Base-by-base conservation (phyloP, 129 eudicot species). In the Chrysanthemum seticuspe region DNA sequence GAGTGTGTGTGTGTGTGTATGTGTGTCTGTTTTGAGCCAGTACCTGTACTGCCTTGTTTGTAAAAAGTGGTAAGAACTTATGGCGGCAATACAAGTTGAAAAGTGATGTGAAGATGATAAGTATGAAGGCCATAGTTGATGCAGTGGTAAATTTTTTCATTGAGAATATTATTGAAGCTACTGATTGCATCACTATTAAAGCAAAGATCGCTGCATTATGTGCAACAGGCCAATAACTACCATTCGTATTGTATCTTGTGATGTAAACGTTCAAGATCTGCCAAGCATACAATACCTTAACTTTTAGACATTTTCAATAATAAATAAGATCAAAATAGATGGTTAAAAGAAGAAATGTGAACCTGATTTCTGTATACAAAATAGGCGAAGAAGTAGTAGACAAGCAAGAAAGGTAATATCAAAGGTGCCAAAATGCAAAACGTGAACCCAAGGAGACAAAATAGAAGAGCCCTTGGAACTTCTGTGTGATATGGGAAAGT, bases 401-500 rank as follows among this genome's bases (percentile, higher is more conserved):
- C 84, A 68, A 94, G 86, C 83, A 94, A 76, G 74, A 94, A 81
- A 14, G 99, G 99, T 75, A 94, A 74, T 50, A 94, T 86, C 63
- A 94, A 77, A 56, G 99, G 99, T 6, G 99, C 92, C 81, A 91
- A 68, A 16, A 81, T 70, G 49, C 89, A 80, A 74, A 83, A 85
- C 5, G 86, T 82, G 83, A 94, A 86, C 50, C 99, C 99, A 51
- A 94, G 91, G 63, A 94, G 83, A n/a, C 87, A 89, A 83, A 94
- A 86, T 13, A 94, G 80, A 64, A 90, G 96, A 25, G 82, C 80
- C 67, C 99, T 83, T 52, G 99, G 97, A 82, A 90, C 81, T 81
- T 94, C 99, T 23, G 85, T 87, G 81, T 94, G 99, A 79, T 87
- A 94, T 0, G 99, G 97, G 52, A 94, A 94, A 66, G 99, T 86